phyloP scores from a whole-genome alignment of 148 eudicot species.

The Rhododendron henanense region DNA sequence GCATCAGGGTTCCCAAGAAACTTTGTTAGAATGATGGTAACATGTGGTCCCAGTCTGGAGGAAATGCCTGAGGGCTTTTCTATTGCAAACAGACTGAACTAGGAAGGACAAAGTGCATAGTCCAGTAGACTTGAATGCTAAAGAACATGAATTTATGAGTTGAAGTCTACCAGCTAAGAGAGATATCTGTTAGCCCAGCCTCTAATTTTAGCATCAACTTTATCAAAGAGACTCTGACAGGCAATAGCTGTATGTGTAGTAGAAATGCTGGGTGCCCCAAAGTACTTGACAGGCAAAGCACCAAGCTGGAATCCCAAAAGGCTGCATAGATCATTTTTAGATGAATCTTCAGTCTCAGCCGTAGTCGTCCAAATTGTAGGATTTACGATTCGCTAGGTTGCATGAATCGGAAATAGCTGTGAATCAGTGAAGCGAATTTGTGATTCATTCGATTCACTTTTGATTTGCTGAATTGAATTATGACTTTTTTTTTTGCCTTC shows the following conservation, averaged over 20 bases:
- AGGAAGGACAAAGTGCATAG: not conserved
- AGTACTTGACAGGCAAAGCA: not conserved
- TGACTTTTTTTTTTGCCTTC: no score
- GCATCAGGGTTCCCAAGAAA: not conserved
- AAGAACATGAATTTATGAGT: not conserved
- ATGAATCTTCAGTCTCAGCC: not conserved
- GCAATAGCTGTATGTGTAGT: not conserved
- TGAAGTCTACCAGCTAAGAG: not conserved
- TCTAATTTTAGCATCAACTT: not conserved
- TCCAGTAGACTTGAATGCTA: not conserved
- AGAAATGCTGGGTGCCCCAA: not conserved
- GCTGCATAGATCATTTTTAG: not conserved
- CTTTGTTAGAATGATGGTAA: not conserved
- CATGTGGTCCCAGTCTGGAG: not conserved
- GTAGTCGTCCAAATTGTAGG: no score
- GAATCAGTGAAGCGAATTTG: no score
- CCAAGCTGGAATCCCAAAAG: not conserved
- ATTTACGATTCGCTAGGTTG: no score
- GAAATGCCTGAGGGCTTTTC: not conserved
- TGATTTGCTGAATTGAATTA: no score
- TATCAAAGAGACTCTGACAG: not conserved
- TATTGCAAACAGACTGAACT: not conserved
- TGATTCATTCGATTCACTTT: no score
- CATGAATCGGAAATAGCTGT: no score
- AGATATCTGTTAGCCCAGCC: not conserved